A percentile compares a stretch with the other conserved stretches of the same genome.
Evolutionary conservation across 2,329 filamentous ascomycete genomes (phyloP).

Genomic region (Fusarium irregulare): DNA sequence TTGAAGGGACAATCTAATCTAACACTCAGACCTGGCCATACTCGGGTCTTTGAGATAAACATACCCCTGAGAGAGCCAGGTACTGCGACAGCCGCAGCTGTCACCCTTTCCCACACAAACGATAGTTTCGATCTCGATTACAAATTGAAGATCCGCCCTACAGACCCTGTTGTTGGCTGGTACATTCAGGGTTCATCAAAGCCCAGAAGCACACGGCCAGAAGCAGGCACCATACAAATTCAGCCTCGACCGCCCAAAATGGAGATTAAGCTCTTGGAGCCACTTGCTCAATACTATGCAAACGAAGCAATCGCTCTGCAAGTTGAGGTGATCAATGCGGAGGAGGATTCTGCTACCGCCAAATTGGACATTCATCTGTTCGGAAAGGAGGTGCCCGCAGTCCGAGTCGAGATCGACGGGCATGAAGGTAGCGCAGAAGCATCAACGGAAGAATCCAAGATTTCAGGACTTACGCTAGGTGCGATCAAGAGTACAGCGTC

Average conservation of each 20-base stretch:
- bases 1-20: constrained; percentile 71
- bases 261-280: constrained; percentile 73
- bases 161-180: constrained; percentile 61
- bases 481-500: constrained; percentile 60
- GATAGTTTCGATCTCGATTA: constrained; percentile 76
- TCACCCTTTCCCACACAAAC: constrained; percentile 71
- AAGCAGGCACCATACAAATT: constrained; percentile 73
- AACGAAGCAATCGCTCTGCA: constrained; percentile 79
- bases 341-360: constrained; percentile 81
- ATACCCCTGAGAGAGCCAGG: constrained; percentile 84
- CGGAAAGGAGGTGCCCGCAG: constrained; percentile 64
- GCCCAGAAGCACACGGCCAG: constrained; percentile 60
- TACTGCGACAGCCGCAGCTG: constrained; percentile 74
- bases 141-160: constrained; percentile 64
- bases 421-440: constrained; percentile 50
- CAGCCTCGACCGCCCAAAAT: constrained; percentile 93
- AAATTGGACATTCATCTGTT: constrained; percentile 76
- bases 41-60: constrained; percentile 76
- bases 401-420: constrained; percentile 56
- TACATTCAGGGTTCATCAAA: constrained; percentile 57
- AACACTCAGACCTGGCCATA: constrained; percentile 73
- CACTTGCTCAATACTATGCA: constrained; percentile 81
- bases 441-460: constrained; percentile 56
- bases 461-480: constrained; percentile 58
- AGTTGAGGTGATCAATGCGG: constrained; percentile 81